phyloP scores from a whole-genome alignment of 2,329 filamentous ascomycete species.

The Phyllosticta citriasiana region DNA sequence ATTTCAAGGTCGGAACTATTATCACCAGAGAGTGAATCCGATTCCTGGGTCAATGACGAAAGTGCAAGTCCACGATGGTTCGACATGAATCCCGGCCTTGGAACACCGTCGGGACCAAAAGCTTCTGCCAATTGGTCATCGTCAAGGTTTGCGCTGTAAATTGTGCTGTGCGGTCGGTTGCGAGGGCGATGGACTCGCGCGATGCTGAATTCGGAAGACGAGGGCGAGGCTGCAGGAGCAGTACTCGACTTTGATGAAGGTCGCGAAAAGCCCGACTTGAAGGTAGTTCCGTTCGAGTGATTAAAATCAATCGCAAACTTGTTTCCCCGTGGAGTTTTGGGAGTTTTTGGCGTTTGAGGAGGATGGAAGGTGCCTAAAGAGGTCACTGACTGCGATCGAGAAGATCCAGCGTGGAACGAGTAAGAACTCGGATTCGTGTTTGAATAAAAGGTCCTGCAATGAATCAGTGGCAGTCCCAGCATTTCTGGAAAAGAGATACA shows the following conservation, averaged over 20 bases:
- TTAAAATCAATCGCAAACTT: background rate
- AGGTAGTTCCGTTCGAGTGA: background rate
- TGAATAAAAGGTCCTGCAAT: conserved; percentile 3
- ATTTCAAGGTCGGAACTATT: background rate
- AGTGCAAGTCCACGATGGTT: background rate
- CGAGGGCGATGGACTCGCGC: conserved; percentile 4
- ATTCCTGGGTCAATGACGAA: background rate
- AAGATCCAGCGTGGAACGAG: background rate
- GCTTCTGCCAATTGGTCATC: background rate
- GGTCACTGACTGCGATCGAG: background rate
- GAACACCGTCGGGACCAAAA: background rate
- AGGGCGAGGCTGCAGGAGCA: background rate
- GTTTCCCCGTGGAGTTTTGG: background rate
- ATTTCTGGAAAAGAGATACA: background rate
- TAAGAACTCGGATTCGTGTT: background rate
- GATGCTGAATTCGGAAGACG: conserved; percentile 9
- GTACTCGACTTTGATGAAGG: background rate
- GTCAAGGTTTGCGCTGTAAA: conserved; percentile 5
- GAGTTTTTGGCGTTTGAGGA: background rate
- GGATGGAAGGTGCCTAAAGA: background rate
- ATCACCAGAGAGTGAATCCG: background rate
- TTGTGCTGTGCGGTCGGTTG: conserved; percentile 8
- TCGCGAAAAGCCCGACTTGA: background rate
- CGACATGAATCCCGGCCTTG: background rate
- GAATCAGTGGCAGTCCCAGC: background rate